Percentiles rank a stretch among this genome's conserved stretches.
phyloP scores from a whole-genome alignment of 352 stramenopile species.

The Thalassiosira livingstoniorum region DNA sequence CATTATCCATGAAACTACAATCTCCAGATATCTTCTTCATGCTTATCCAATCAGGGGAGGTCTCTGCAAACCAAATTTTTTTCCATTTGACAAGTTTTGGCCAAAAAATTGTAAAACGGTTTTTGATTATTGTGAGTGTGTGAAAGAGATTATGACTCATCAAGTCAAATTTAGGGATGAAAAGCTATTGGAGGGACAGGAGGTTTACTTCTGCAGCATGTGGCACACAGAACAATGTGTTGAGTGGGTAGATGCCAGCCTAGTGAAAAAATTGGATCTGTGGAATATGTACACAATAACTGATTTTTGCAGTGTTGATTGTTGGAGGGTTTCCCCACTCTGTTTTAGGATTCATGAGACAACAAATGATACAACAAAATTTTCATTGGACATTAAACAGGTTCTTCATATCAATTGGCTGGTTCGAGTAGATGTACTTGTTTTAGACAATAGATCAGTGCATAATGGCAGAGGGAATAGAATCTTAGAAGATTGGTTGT shows the following conservation, averaged over 20 bases:
- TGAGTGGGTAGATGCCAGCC: constrained; percentile 3
- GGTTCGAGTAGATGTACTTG: not conserved
- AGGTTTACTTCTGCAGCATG: constrained; percentile 13
- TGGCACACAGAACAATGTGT: not conserved
- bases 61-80: constrained; percentile 26
- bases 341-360: constrained; percentile 9
- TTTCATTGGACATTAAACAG: constrained; percentile 15
- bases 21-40: constrained; percentile 22
- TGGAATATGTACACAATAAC: constrained; percentile 18
- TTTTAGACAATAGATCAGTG: constrained; percentile 12
- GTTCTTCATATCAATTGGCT: not conserved
- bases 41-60: constrained; percentile 7
- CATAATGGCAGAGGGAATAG: not conserved
- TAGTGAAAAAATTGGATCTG: constrained; percentile 10
- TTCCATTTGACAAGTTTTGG: constrained; percentile 35
- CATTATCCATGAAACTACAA: not conserved
- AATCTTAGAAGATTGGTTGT: constrained; percentile 6
- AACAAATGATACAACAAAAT: constrained; percentile 14
- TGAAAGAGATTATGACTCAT: not conserved
- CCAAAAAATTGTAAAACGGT: constrained; percentile 16
- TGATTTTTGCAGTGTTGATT: constrained; percentile 20
- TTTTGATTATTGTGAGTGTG: constrained; percentile 5
- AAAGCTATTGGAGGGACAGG: constrained; percentile 11
- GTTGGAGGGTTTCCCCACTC: not conserved
- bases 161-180: constrained; percentile 18